Evolutionary conservation across 768 basidiomycete species (phyloP), one percentile per base, ranked within the genome.

Genomic region (Brasilioporus rufonigricans): DNA sequence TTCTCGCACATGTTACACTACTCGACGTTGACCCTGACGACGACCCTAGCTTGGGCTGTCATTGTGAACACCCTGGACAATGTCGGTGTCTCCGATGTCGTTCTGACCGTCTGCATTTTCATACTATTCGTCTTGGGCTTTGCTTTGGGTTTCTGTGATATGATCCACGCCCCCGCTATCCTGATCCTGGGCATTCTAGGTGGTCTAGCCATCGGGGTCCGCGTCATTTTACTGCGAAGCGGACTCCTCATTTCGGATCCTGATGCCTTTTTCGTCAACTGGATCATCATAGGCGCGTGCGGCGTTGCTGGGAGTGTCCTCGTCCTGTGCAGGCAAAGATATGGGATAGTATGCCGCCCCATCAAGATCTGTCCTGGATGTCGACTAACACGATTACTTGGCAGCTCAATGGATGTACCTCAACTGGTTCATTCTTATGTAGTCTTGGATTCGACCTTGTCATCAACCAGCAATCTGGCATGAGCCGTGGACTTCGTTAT

Each of bases 401-500:
- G 31, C 58, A 81, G 77, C 62, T 76, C 50, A 69, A 76, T 41
- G 74, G 77, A 35, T 83, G 80, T 49, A 76, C 84, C n/a, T 80
- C 84, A 1, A 69, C 74, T 21, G 87, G 87, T 31, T 80, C 85
- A 10, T 87, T 88, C 65, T 67, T 88, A 24, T 70, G 74, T 14
- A 77, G 64, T 27, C 75, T 88, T 10, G 85, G 78, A 21, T 61
- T 81, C 12, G 86, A 88, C 66, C 73, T 87, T 5, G 65, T 77
- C 44, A 50, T 85, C 47, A 76, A 85, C 56, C 72, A 77, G 59
- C 85, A 88, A 61, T 68, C 71, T 6, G 87, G 86, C 6, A 77
- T 86, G 76, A 84, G 85, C 60, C 71, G 78, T 21, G 86, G 86
- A 3, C 73, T 88, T 29, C 77, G 87, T 21, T 80, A 76, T 60